Evolutionary conservation across 371 early-diverging fungal genomes (phyloP), one percentile per base, ranked within the genome.

Genomic region (Apophysomyces variabilis): DNA sequence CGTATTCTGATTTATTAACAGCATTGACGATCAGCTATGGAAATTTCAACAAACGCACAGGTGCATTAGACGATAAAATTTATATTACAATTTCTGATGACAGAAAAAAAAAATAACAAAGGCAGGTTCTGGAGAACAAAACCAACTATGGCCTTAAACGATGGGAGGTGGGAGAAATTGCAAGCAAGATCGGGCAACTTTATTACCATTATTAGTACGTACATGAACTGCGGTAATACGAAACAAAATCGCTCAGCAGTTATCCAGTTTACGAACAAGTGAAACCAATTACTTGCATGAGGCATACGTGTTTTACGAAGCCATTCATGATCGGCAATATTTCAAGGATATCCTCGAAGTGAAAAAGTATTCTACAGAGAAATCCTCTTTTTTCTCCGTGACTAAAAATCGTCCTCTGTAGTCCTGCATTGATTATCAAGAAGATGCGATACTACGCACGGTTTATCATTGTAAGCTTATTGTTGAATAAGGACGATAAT

Each of bases 161-260:
- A 11, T 96, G 94, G 92, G 98, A 98, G 74, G 95, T 99, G 61
- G 99, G 99, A 36, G 99, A 99, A 70, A 94, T 97, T 57, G 97
- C 98, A 4, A 95, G 96, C 58, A 99, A 99, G 72, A 97, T 99
- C 68, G 99, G 97, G 4, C 99, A 94, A 65, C 83, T 94, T 12
- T 94, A 93, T 66, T 93, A 94, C 66, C 93, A 93, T 66, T 94
- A 92, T 74, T 93, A 93, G 88, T 90, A 85, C 66, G 85, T 75
- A 36, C 5, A 58, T 58, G 16, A 4, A 35, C 2, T 57, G 44
- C 36, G 32, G 18, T 38, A 9, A 46, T n/a, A 36, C 11, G 16
- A 11, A 5, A 26, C 32, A 26, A 26, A 26, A 26, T 26, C 32
- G 32, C 32, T 26, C 32, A 61, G 8, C 21, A 26, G 0, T 39